These are phyloP conservation scores for Debaryomyces castellii DNA, from an alignment of 805 yeast genomes.

Conservation along the genomic window DNA sequence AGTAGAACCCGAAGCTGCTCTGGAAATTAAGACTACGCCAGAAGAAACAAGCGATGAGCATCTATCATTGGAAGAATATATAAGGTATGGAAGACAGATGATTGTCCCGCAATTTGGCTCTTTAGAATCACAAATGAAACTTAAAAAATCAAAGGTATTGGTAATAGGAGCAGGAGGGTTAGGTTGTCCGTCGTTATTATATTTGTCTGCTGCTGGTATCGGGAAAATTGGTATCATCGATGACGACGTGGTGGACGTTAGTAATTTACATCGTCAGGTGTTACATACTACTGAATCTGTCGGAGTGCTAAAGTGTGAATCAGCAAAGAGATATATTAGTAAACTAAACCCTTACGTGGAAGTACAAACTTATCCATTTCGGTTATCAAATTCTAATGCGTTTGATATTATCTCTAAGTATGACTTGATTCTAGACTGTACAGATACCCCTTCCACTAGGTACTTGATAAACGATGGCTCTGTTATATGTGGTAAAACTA, in stretches of 20 bases:
- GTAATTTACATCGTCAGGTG: conserved; percentile 89
- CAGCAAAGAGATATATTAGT: conserved; percentile 60
- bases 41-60: conserved; percentile 5
- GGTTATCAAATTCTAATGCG: conserved; percentile 57
- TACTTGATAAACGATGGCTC: conserved; percentile 85
- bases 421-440: conserved; percentile 86
- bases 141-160: conserved; percentile 60
- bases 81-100: conserved; percentile 92
- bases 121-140: conserved; percentile 47
- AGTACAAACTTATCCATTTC: conserved; percentile 50
- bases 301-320: conserved; percentile 73
- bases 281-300: conserved; percentile 67
- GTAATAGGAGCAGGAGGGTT: conserved; percentile 97
- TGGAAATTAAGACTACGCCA: background rate
- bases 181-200: conserved; percentile 88
- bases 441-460: conserved; percentile 87
- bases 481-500: conserved; percentile 63
- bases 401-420: conserved; percentile 60
- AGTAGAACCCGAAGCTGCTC: background rate
- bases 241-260: conserved; percentile 76
- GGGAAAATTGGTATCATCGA: conserved; percentile 87
- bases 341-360: conserved; percentile 68
- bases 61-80: conserved; percentile 62
- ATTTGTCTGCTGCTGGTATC: conserved; percentile 84
- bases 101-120: conserved; percentile 79